These are phyloP conservation scores for Sporothrix variecibatus DNA, from an alignment of 2,329 filamentous ascomycete genomes.

Conservation along the genomic window DNA sequence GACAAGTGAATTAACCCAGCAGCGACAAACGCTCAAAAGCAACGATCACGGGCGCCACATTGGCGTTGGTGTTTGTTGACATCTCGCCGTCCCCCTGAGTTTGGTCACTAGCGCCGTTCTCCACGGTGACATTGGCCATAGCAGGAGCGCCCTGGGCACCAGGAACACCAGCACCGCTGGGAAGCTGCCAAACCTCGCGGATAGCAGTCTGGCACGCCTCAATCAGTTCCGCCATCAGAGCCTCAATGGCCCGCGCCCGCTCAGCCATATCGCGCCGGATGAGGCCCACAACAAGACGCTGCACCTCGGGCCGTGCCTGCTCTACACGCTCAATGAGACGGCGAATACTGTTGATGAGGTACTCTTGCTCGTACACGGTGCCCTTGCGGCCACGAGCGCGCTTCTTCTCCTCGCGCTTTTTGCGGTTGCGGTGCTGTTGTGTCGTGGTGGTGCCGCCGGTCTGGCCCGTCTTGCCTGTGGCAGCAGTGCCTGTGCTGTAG, in stretches of 20 bases:
- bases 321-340: conserved; percentile 83
- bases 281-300: conserved; percentile 73
- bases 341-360: conserved; percentile 84
- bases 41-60: conserved; percentile 53
- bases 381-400: conserved; percentile 92
- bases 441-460: conserved; percentile 26
- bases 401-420: conserved; percentile 88
- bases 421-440: conserved; percentile 72
- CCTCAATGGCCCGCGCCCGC: conserved; percentile 75
- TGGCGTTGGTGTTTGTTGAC: conserved; percentile 24
- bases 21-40: conserved; percentile 53
- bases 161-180: not conserved
- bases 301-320: conserved; percentile 68
- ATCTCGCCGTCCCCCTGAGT: conserved; percentile 15
- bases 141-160: conserved; percentile 29
- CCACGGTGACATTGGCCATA: not conserved
- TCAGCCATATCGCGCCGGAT: conserved; percentile 84
- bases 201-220: conserved; percentile 68
- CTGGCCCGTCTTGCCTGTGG: conserved; percentile 38
- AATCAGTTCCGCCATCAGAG: conserved; percentile 71
- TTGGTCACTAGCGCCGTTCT: conserved; percentile 28
- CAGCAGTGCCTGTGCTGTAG: conserved; percentile 76
- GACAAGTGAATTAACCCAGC: conserved; percentile 43
- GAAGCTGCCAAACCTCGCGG: conserved; percentile 62
- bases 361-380: conserved; percentile 97